These are phyloP conservation scores for Fusarium papillatum DNA, from an alignment of 2,329 filamentous ascomycete species.

Conservation along the genomic window DNA sequence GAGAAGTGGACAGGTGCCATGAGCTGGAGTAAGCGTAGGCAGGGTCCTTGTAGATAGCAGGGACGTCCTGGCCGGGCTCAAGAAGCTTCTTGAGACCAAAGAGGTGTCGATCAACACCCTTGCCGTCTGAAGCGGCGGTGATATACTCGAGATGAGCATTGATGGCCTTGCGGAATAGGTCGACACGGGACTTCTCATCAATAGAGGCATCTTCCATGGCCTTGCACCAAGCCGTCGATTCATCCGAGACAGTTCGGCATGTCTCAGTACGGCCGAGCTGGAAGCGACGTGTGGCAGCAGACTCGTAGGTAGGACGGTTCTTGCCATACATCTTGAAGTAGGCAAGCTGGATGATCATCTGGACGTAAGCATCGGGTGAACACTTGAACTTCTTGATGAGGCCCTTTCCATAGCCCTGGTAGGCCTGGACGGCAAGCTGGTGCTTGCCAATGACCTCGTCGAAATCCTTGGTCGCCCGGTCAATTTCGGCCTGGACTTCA, in stretches of 20 bases:
- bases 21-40: constrained; percentile 86
- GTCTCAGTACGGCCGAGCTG: constrained; percentile 97
- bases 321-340: constrained; percentile 99
- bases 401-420: constrained; percentile 97
- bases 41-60: constrained; percentile 88
- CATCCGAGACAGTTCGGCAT: constrained; percentile 91
- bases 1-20: constrained; percentile 91
- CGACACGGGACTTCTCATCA: constrained; percentile 74
- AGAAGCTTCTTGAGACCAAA: constrained; percentile 96
- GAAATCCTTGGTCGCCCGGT: constrained; percentile 85
- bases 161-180: constrained; percentile 86
- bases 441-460: constrained; percentile 85
- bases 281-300: constrained; percentile 93
- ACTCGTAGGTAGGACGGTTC: constrained; percentile 98
- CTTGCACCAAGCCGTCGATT: constrained; percentile 90
- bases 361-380: constrained; percentile 96
- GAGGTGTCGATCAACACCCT: constrained; percentile 96
- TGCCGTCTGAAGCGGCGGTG: constrained; percentile 87
- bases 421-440: constrained; percentile 93
- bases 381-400: constrained; percentile 99
- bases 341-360: constrained; percentile 98
- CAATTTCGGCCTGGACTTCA: constrained; percentile 82
- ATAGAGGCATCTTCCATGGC: constrained; percentile 81
- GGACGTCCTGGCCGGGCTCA: constrained; percentile 83
- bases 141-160: constrained; percentile 93